Conservation (phyloP, 768 basidiomycete genomes). For the Dentipellis sp. region DNA sequence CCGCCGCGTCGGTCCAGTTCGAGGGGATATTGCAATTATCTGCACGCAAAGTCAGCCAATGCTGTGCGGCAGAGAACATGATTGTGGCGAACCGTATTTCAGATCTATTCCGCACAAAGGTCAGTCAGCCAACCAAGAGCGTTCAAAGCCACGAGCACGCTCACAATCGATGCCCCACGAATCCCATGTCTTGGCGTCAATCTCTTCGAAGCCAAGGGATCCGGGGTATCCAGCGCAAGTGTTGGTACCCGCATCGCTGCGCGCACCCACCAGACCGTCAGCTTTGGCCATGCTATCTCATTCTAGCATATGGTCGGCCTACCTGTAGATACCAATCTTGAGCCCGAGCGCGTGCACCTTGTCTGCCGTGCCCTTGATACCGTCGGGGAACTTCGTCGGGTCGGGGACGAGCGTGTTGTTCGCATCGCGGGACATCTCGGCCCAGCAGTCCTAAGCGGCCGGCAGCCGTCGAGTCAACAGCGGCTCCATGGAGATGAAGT, state of each 20-base stretch:
- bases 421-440: slow-evolving; percentile 13
- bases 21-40: slow-evolving; percentile 47
- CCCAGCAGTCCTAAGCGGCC: slow-evolving; percentile 11
- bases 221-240: slow-evolving; percentile 50
- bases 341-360: slow-evolving; percentile 38
- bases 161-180: slow-evolving; percentile 46
- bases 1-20: slow-evolving; percentile 38
- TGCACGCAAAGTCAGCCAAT: slow-evolving; percentile 10
- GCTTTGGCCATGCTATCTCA: no score
- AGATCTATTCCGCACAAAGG: slow-evolving; percentile 24
- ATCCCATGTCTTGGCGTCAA: slow-evolving; percentile 42
- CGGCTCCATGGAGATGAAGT: background rate
- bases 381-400: slow-evolving; percentile 43
- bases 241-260: slow-evolving; percentile 41
- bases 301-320: background rate
- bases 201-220: slow-evolving; percentile 38
- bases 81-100: slow-evolving; percentile 38
- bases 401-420: slow-evolving; percentile 38
- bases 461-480: background rate
- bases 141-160: background rate
- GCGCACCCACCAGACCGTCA: background rate
- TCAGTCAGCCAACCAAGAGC: no score
- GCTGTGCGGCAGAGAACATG: background rate
- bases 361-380: slow-evolving; percentile 34
- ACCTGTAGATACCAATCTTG: slow-evolving; percentile 44